Percentiles rank a stretch among this genome's conserved stretches.
Conservation (phyloP, 2,329 filamentous ascomycete species). For the Diplodia scrobiculata region DNA sequence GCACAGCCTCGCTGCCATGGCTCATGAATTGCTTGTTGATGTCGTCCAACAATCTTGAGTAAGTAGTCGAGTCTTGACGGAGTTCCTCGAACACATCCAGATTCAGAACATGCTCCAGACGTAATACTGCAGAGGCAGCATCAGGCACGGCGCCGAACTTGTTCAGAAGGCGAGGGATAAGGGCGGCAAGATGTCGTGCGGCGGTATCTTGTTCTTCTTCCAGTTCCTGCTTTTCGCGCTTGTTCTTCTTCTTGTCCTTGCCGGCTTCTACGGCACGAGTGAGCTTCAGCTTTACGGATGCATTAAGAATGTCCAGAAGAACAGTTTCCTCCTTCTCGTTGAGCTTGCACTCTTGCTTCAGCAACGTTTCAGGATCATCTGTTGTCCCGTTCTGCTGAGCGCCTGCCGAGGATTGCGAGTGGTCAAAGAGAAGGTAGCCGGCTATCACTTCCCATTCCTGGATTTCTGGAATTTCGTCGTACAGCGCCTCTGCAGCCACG, state of each 20-base stretch:
- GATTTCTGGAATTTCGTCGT: conserved; percentile 77
- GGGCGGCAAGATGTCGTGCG: conserved; percentile 72
- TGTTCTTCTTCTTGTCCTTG: conserved; percentile 58
- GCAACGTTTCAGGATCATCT: conserved; percentile 62
- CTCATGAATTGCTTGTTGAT: conserved; percentile 91
- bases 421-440: conserved; percentile 89
- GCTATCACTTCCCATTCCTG: conserved; percentile 85
- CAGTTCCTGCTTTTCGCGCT: conserved; percentile 61
- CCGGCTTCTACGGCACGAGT: conserved; percentile 65
- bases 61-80: conserved; percentile 79
- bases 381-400: conserved; percentile 56
- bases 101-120: conserved; percentile 82
- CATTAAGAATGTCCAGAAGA: conserved; percentile 82
- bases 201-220: conserved; percentile 75
- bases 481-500: conserved; percentile 81
- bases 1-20: conserved; percentile 83
- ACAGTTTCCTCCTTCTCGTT: conserved; percentile 75
- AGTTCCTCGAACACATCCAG: conserved; percentile 86
- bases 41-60: conserved; percentile 80
- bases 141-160: conserved; percentile 91
- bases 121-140: conserved; percentile 81
- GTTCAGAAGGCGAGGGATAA: conserved; percentile 83
- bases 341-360: conserved; percentile 74
- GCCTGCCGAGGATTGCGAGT: conserved; percentile 62
- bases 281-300: conserved; percentile 75